Evolutionary conservation across 768 basidiomycete genomes (phyloP), one percentile per base, ranked within the genome.

Genomic region (Brasilioporus rufonigricans): DNA sequence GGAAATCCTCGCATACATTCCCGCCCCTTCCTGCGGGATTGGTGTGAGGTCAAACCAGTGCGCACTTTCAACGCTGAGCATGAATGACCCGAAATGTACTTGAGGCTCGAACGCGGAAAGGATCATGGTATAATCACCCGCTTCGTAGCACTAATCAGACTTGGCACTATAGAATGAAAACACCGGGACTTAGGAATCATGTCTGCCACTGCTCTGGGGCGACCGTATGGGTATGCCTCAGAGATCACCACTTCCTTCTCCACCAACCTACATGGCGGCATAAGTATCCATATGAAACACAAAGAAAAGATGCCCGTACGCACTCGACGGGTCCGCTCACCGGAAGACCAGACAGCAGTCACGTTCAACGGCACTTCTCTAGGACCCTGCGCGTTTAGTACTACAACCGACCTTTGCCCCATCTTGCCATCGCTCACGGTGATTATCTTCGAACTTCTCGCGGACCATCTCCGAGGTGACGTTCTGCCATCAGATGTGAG

Each of bases 101-200:
- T 65, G 68, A 1, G 92, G 86, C 56, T 91, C 86, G 65, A 94
- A 97, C 0, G 91, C 78, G 1, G 96, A 98, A 9, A 91, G 76
- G 19, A 93, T 77, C 23, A 97, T 57, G 0, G 87, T 93, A 62
- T 93, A 97, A 45, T 85, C 80, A 0, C n/a, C n/a, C n/a, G n/a
- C n/a, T n/a, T n/a, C n/a, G n/a, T n/a, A n/a, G n/a, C n/a, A n/a
- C n/a, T n/a, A n/a, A n/a, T n/a, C n/a, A n/a, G n/a, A n/a, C n/a
- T n/a, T n/a, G n/a, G n/a, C n/a, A n/a, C n/a, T n/a, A 93, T 94
- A 10, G 35, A 51, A 27, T 26, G 44, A 10, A 21, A 4, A 38
- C 44, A 21, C 44, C n/a, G n/a, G n/a, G 29, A 67, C 72, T 60
- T 62, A 91, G 93, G 72, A 27, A 76, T 64, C 4, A 93, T 64